phyloP scores from a whole-genome alignment of 108 stramenopile species.

The Conticribra guillardii region DNA sequence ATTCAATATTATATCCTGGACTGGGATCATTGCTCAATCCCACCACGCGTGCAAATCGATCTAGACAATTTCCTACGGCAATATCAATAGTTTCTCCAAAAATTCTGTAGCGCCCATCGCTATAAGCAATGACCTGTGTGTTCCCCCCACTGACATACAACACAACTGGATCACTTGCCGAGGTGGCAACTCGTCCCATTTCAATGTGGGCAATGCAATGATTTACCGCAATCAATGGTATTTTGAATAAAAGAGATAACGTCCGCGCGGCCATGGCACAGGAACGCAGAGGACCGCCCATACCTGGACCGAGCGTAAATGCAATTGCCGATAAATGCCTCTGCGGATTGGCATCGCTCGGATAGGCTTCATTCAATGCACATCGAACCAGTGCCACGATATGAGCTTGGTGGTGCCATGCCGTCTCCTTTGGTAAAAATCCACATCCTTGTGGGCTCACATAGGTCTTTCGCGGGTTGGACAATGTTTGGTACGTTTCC shows the following conservation, averaged over 20 bases:
- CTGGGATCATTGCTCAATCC: constrained; percentile 96
- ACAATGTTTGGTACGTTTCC: constrained; percentile 83
- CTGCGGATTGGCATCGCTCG: constrained; percentile 49
- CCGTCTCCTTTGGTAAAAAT: constrained; percentile 97
- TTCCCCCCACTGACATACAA: constrained; percentile 99
- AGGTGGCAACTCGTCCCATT: constrained; percentile 97
- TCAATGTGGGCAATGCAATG: constrained; percentile 99
- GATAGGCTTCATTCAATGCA: constrained; percentile 90
- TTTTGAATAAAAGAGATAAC: constrained; percentile 84
- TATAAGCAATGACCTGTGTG: constrained; percentile 98
- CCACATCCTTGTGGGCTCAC: constrained; percentile 95
- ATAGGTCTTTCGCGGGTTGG: constrained; percentile 98
- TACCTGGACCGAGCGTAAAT: constrained; percentile 97
- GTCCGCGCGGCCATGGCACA: constrained; percentile 93
- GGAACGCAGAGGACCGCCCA: constrained; percentile 96
- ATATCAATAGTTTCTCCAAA: constrained; percentile 99
- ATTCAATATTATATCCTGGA: constrained; percentile 99
- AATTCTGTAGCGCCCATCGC: constrained; percentile 91
- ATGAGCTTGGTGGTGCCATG: constrained; percentile 96
- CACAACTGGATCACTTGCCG: constrained; percentile 90
- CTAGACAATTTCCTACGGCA: constrained; percentile 99
- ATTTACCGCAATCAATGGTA: constrained; percentile 95
- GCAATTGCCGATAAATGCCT: constrained; percentile 70
- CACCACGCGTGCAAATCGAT: constrained; percentile 96
- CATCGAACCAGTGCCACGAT: constrained; percentile 90